These are phyloP conservation scores for Candida sithepensis DNA, from an alignment of 805 yeast genomes.

Conservation along the genomic window DNA sequence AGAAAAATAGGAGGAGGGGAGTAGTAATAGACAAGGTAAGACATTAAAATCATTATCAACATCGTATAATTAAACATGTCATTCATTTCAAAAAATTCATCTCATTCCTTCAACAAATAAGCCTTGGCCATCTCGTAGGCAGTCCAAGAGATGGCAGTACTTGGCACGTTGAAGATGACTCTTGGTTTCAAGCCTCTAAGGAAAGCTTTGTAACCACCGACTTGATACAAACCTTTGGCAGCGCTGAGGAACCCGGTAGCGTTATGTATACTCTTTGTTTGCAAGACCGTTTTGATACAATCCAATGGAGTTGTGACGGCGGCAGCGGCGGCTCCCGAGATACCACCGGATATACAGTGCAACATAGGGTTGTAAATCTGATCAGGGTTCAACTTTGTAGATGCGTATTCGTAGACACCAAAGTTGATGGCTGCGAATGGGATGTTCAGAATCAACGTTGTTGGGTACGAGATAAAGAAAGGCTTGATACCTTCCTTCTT, in stretches of 20 bases:
- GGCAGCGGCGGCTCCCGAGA: slow-evolving; percentile 94
- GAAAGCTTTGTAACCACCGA: slow-evolving; percentile 66
- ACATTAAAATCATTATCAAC: neutral
- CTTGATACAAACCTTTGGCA: slow-evolving; percentile 57
- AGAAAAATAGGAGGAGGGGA: neutral
- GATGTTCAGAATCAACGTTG: slow-evolving; percentile 84
- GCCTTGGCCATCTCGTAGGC: slow-evolving; percentile 96
- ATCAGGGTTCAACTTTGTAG: slow-evolving; percentile 75
- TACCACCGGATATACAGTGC: slow-evolving; percentile 89
- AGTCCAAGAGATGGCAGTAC: slow-evolving; percentile 97
- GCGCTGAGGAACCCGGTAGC: slow-evolving; percentile 72
- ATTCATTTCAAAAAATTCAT: neutral
- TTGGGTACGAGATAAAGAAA: slow-evolving; percentile 89
- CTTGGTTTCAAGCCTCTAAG: slow-evolving; percentile 86
- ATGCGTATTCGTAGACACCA: slow-evolving; percentile 82
- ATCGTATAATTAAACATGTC: neutral
- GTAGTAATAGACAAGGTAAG: no score
- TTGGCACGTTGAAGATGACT: slow-evolving; percentile 87
- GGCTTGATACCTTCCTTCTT: slow-evolving; percentile 68
- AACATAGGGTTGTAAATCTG: slow-evolving; percentile 80
- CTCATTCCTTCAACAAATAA: slow-evolving; percentile 33
- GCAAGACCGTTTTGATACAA: slow-evolving; percentile 87
- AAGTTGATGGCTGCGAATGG: slow-evolving; percentile 96
- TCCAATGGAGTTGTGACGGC: slow-evolving; percentile 94
- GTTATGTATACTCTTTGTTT: slow-evolving; percentile 64